Conservation (phyloP, 495 filamentous ascomycete genomes). For the Aspergillus bridgeri region DNA sequence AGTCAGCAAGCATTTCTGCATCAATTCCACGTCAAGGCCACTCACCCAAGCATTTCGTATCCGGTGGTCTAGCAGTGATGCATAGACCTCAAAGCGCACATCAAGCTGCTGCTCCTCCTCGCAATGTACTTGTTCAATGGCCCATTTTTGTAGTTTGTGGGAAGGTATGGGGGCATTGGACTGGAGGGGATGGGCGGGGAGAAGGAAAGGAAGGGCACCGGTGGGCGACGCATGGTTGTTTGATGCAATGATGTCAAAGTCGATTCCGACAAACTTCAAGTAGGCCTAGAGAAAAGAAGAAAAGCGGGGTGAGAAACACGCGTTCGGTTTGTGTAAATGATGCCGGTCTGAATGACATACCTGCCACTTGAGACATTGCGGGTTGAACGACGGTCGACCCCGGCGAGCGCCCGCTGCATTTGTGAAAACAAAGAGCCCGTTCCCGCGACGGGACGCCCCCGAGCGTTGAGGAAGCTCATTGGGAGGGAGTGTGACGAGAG, state of each 20-base stretch:
- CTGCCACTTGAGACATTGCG: constrained; percentile 95
- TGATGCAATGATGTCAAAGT: constrained; percentile 67
- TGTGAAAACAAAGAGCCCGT: constrained; percentile 76
- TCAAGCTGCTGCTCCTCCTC: constrained; percentile 52
- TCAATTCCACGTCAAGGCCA: constrained; percentile 8
- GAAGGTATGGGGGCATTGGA: constrained; percentile 54
- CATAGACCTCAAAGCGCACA: constrained; percentile 70
- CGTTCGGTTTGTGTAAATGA: neutral
- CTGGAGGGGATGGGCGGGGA: constrained; percentile 46
- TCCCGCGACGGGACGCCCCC: constrained; percentile 42
- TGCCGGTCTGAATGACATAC: constrained; percentile 44
- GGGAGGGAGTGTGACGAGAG: constrained; percentile 70
- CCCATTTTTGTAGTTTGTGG: constrained; percentile 67
- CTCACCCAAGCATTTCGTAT: constrained; percentile 85
- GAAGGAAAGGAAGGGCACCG: constrained; percentile 82
- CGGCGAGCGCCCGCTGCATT: constrained; percentile 57
- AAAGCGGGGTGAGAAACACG: neutral
- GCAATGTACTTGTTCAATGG: constrained; percentile 46
- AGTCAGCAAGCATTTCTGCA: constrained; percentile 10
- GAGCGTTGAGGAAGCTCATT: constrained; percentile 71
- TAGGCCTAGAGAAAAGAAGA: constrained; percentile 59
- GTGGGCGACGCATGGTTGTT: constrained; percentile 92
- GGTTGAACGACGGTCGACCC: constrained; percentile 81
- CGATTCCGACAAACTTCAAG: constrained; percentile 69
- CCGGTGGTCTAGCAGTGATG: constrained; percentile 71